Evolutionary conservation across 1,284 basidiomycete genomes (phyloP), one percentile per base, ranked within the genome.

Genomic region (Apiotrichum domesticum): DNA sequence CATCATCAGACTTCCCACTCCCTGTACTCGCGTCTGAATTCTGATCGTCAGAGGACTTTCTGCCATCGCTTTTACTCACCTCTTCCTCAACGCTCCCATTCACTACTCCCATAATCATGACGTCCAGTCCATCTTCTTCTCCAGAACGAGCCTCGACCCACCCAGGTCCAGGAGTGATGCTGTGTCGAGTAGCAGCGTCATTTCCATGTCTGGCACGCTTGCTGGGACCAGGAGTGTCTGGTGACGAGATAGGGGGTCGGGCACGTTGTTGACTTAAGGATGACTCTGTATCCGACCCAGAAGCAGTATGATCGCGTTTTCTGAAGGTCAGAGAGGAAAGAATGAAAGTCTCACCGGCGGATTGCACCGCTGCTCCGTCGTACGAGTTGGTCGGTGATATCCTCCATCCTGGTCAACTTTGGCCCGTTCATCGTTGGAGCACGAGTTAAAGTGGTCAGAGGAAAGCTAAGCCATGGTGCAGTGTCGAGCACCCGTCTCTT

Each of bases 211-310:
- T 21, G 2, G 9, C 14, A 32, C 43, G 11, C 3, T 11, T 3
- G 32, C n/a, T 11, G 11, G 21, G 53, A 33, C 33, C 43, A 7
- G 29, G 48, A 9, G 48, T 29, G n/a, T 40, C 10, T n/a, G 14
- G 33, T 13, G 39, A 14, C 3, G 10, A 41, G n/a, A 10, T 4
- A 8, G 32, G 39, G 21, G 50, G 34, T 14, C 48, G 32, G 34
- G n/a, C 32, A n/a, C 34, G 13, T 3, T 5, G 32, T 3, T 49
- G 49, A 62, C 42, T 58, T 10, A 39, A 51, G 0, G 66, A 57
- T 2, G 71, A 73, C 52, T 74, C 71, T 1, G 68, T 71, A 35
- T 72, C 70, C 3, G 66, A 68, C 44, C 71, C 70, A 8, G 55
- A 54, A 6, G 49, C 41, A 1, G 52, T 55, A 35, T 41, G 40